Percentiles rank a stretch among this genome's conserved stretches.
Evolutionary conservation across 2,329 filamentous ascomycete species (phyloP).

Genomic region (Neurospora sp.): DNA sequence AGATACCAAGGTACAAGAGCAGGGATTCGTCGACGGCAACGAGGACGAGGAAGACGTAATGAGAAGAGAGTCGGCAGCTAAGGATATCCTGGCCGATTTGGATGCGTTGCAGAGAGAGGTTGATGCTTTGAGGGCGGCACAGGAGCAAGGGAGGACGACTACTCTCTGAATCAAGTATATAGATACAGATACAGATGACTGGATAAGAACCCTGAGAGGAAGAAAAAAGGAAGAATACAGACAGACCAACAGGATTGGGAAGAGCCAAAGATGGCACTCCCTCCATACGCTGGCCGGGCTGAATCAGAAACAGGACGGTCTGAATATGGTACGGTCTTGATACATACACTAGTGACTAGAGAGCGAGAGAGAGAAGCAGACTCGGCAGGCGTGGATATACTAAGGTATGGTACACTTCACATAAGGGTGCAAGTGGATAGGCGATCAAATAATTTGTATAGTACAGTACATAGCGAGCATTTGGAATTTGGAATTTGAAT

Average conservation of each 20-base stretch:
- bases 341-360: neutral
- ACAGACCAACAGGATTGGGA: neutral
- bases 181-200: neutral
- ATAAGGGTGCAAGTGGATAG: no score
- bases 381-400: no score
- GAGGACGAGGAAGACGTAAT: conserved; percentile 13
- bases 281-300: neutral
- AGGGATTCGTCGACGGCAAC: conserved; percentile 8
- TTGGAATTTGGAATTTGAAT: no score
- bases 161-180: neutral
- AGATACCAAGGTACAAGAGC: no score
- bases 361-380: neutral
- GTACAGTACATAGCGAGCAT: no score
- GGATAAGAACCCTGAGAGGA: neutral
- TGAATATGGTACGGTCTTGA: neutral
- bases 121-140: conserved; percentile 48
- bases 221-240: neutral
- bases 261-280: neutral
- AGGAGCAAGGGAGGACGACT: conserved; percentile 16
- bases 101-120: conserved; percentile 65
- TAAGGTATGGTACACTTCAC: no score
- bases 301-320: neutral
- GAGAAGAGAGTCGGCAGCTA: conserved; percentile 23
- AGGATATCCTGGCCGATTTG: conserved; percentile 62
- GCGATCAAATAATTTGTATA: no score